phyloP scores from a whole-genome alignment of 2,329 filamentous ascomycete species.

The Claviceps capensis region DNA sequence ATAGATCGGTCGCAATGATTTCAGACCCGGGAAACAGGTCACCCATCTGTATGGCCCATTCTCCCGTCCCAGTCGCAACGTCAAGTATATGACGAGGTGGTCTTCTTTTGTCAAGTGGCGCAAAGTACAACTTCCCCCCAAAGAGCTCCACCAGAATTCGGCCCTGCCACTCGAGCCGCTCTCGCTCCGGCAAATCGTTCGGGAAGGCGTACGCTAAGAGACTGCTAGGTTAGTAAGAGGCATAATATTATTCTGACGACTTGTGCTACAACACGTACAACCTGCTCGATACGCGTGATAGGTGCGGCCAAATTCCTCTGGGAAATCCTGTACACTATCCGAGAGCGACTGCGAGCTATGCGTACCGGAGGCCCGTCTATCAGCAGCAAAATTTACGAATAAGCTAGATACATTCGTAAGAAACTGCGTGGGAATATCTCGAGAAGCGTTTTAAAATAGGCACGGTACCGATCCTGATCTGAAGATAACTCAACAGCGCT shows the following conservation, averaged over 20 bases:
- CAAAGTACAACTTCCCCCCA: slow-evolving; percentile 27
- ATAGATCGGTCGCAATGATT: slow-evolving; percentile 52
- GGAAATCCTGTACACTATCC: slow-evolving; percentile 28
- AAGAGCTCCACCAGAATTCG: slow-evolving; percentile 24
- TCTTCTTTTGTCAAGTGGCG: slow-evolving; percentile 22
- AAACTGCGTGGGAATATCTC: background rate
- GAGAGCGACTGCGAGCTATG: slow-evolving; percentile 23
- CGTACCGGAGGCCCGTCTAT: slow-evolving; percentile 1
- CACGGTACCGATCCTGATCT: background rate
- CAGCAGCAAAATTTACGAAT: background rate
- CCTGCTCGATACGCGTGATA: slow-evolving; percentile 34
- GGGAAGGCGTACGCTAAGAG: slow-evolving; percentile 30
- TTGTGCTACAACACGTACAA: slow-evolving; percentile 21
- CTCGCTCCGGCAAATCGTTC: slow-evolving; percentile 28
- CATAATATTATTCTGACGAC: background rate
- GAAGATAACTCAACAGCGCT: background rate
- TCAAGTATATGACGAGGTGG: slow-evolving; percentile 27
- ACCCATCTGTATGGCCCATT: slow-evolving; percentile 56
- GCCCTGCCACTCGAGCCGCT: slow-evolving; percentile 27
- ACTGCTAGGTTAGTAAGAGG: slow-evolving; percentile 3
- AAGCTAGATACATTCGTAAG: too few species aligned
- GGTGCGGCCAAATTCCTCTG: slow-evolving; percentile 30
- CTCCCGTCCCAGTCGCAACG: slow-evolving; percentile 32
- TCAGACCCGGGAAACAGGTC: slow-evolving; percentile 43
- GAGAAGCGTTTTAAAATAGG: background rate